Evolutionary conservation across 83 land plant species (phyloP), one percentile per base, ranked within the genome.

Genomic region (Thuja plicata): DNA sequence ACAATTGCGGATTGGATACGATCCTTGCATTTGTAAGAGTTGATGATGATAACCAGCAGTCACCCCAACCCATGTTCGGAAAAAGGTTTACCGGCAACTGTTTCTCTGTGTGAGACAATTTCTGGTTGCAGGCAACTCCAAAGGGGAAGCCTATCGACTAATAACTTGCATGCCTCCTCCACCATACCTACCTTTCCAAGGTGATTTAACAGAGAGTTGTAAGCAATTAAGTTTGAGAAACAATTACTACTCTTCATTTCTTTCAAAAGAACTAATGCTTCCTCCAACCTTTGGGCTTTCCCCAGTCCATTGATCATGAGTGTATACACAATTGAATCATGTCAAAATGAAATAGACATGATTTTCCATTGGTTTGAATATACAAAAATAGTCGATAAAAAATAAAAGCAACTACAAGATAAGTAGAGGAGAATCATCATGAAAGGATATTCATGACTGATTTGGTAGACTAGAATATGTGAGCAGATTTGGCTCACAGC

Each of bases 301-400:
- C 93, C 94, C 76, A 95, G 93, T 30, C 97, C 96, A 91, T 91
- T 93, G 8, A 97, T 96, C 89, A 97, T 90, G 43, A 93, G 88
- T 86, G 95, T 95, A 86, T 94, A 97, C 27, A 94, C 86, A 40
- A 96, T 84, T 24, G 92, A 34, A 76, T 76, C 5, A 34, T 35
- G 40, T 76, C 34, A 35, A 35, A 32, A 34, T 32, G 6, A 76
- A 76, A 76, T 13, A 35, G 40, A 34, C 40, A 76, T 32, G 15
- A 76, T 11, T 76, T 76, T 35, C 79, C 79, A 27, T 2, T 76
- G 16, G 79, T 34, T 76, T 76, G 79, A 32, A 76, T 35, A 76
- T 76, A 76, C 0, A 8, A 32, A 27, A 24, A 19, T 62, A 27
- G 27, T 21, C 27, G n/a, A 62, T 57, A 7, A 24, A 62, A 21